Percentiles rank a stretch among this genome's conserved stretches.
Conservation (phyloP, 148 eudicot species). For the Limonium bicolor region DNA sequence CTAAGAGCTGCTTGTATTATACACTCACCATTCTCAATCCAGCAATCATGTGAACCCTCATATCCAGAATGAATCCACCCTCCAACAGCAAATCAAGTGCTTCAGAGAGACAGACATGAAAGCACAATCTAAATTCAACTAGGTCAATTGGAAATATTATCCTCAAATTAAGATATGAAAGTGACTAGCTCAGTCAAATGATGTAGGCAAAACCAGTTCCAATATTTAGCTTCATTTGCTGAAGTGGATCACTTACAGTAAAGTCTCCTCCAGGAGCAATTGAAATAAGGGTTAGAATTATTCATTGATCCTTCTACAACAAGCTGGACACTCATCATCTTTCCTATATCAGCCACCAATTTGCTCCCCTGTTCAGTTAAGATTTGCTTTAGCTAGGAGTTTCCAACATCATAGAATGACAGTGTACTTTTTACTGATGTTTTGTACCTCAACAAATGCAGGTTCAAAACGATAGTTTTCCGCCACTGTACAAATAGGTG, state of each 20-base stretch:
- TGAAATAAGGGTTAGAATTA: slow-evolving; percentile 87
- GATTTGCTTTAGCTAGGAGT: background rate
- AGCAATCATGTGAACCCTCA: slow-evolving; percentile 94
- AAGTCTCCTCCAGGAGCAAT: slow-evolving; percentile 94
- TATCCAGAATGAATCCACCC: slow-evolving; percentile 96
- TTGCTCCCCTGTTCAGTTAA: slow-evolving; percentile 45
- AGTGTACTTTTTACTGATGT: background rate
- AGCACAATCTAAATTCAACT: too few species aligned
- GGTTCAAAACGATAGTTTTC: slow-evolving; percentile 96
- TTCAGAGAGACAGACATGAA: too few species aligned
- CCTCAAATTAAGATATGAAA: too few species aligned
- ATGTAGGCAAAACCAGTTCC: too few species aligned
- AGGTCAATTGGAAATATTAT: too few species aligned
- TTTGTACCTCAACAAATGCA: slow-evolving; percentile 61
- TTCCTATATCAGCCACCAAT: slow-evolving; percentile 66
- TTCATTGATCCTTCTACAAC: slow-evolving; percentile 95
- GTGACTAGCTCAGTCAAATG: too few species aligned
- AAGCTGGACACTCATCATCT: slow-evolving; percentile 79
- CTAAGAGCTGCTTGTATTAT: too few species aligned
- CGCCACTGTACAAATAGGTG: slow-evolving; percentile 81
- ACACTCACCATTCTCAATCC: slow-evolving; percentile 81
- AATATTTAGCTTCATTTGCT: too few species aligned
- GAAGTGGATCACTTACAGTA: too few species aligned
- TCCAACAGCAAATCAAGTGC: slow-evolving; percentile 37
- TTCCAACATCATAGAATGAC: background rate